Evolutionary conservation across 75 land plant species (phyloP), one percentile per base, ranked within the genome.

Genomic region (Isoetes taiwanensis): DNA sequence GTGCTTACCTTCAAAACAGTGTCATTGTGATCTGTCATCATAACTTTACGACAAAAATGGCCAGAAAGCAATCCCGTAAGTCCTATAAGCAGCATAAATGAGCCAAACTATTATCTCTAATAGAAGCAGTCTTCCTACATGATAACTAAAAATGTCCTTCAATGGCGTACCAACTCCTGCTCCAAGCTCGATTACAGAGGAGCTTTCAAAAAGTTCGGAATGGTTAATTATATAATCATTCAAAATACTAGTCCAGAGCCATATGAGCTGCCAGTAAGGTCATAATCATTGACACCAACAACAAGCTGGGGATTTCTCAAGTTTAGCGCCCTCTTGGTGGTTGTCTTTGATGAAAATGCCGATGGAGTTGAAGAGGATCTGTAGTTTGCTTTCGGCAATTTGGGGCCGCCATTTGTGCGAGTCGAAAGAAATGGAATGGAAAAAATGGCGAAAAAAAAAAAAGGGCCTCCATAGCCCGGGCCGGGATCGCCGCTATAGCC

Each of bases 251-350:
- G 97, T 89, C 41, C 97, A 93, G 43, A 94, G 97, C 97, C 97
- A 90, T 26, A 90, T 80, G 37, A 90, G 59, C 64, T 90, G 97
- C 97, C 97, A 17, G 97, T 90, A 52, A 90, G 79, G 68, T 90
- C 97, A 75, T 76, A 87, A 61, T 90, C 97, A n/a, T n/a, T n/a
- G n/a, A n/a, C n/a, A n/a, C n/a, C n/a, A n/a, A n/a, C n/a, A n/a
- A n/a, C n/a, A n/a, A n/a, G n/a, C n/a, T n/a, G n/a, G n/a, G n/a
- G n/a, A n/a, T n/a, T n/a, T n/a, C n/a, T n/a, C n/a, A n/a, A n/a
- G n/a, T n/a, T n/a, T n/a, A n/a, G n/a, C n/a, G n/a, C n/a, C n/a
- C n/a, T n/a, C n/a, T n/a, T n/a, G n/a, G n/a, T n/a, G n/a, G n/a
- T n/a, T n/a, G n/a, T n/a, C n/a, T n/a, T n/a, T n/a, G n/a, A n/a